A percentile compares a stretch with the other conserved stretches of the same genome.
Evolutionary conservation across 495 filamentous ascomycete species (phyloP).

Genomic region (Lichina pygmaea): DNA sequence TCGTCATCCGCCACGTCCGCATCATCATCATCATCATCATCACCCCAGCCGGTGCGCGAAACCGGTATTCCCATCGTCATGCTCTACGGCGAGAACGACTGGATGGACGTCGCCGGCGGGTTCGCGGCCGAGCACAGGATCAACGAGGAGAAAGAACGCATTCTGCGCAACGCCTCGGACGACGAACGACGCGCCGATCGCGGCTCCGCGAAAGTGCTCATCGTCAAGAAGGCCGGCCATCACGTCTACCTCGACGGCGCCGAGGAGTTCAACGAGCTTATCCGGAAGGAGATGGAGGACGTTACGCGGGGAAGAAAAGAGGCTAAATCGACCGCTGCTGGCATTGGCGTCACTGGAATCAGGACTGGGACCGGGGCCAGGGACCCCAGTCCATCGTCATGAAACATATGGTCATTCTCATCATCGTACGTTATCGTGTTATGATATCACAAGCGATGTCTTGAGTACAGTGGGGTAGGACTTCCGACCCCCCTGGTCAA

Average conservation of each 20-base stretch:
- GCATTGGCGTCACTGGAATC: no score
- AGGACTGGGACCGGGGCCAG: no score
- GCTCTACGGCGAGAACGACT: conserved; percentile 92
- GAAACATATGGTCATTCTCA: no score
- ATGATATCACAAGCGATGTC: no score
- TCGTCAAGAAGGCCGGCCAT: conserved; percentile 66
- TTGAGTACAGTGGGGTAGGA: no score
- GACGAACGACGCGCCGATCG: conserved; percentile 47
- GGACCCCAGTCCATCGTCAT: no score
- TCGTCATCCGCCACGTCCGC: conserved; percentile 2
- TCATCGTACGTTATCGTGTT: no score
- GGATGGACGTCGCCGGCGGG: conserved; percentile 89
- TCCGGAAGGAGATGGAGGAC: conserved; percentile 58
- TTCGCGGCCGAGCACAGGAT: conserved; percentile 59
- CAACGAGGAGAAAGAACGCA: conserved; percentile 31
- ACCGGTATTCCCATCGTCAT: conserved; percentile 64
- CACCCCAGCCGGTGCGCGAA: conserved; percentile 19
- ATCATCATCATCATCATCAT: conserved; percentile 5
- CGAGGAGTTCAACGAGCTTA: conserved; percentile 63
- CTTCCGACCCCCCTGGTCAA: no score
- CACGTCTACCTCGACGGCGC: conserved; percentile 81
- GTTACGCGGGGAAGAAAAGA: conserved; percentile 10
- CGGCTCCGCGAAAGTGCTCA: conserved; percentile 54
- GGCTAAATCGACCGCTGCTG: background rate
- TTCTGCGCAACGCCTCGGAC: conserved; percentile 27